These are phyloP conservation scores for Penicillium sp. DNA, from an alignment of 2,329 filamentous ascomycete genomes.

Conservation along the genomic window DNA sequence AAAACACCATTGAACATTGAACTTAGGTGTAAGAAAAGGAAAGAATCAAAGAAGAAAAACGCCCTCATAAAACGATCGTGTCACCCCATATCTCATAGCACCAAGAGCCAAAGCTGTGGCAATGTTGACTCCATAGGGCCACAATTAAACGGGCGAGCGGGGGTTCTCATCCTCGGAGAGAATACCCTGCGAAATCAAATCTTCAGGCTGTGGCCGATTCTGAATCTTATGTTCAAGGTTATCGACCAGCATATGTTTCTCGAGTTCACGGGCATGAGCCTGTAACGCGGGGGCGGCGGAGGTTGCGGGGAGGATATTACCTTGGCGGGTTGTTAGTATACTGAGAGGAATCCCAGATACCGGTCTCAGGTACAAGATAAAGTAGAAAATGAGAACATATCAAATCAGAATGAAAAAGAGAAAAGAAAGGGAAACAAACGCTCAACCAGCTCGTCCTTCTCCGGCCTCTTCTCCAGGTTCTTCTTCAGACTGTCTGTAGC, in stretches of 20 bases:
- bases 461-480: slow-evolving; percentile 61
- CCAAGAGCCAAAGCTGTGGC: neutral
- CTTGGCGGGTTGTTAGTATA: slow-evolving; percentile 45
- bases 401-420: neutral
- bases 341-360: neutral
- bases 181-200: slow-evolving; percentile 76
- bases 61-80: slow-evolving; percentile 5
- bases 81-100: slow-evolving; percentile 4
- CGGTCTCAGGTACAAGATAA: neutral
- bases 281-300: slow-evolving; percentile 75
- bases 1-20: neutral
- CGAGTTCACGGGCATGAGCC: slow-evolving; percentile 78
- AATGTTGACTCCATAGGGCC: neutral
- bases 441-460: slow-evolving; percentile 75
- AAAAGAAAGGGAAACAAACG: slow-evolving; percentile 53
- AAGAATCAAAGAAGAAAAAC: neutral
- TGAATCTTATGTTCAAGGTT: slow-evolving; percentile 83
- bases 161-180: slow-evolving; percentile 63
- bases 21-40: neutral
- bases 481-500: slow-evolving; percentile 65
- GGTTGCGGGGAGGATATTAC: slow-evolving; percentile 81
- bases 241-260: slow-evolving; percentile 84
- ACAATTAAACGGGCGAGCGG: slow-evolving; percentile 21
- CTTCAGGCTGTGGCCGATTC: slow-evolving; percentile 71
- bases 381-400: neutral